These are phyloP conservation scores for Apiotrichum domesticum DNA, from an alignment of 1,284 basidiomycete genomes.

Conservation along the genomic window DNA sequence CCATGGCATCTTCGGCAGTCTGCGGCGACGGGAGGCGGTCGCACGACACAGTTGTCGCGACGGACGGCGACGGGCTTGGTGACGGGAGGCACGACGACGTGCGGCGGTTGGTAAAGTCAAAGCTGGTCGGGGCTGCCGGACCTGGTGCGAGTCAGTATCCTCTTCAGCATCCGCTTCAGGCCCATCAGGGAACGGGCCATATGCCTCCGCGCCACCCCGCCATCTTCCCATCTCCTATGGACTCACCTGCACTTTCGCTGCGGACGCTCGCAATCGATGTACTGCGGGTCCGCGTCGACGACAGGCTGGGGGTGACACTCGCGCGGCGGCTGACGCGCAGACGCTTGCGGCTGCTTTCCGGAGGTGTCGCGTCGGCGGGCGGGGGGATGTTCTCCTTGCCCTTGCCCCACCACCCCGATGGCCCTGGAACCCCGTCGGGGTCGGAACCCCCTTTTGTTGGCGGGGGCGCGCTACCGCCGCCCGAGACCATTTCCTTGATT, in stretches of 20 bases:
- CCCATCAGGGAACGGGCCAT: not conserved
- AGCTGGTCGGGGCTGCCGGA: not conserved
- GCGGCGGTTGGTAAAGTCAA: slow-evolving; percentile 5
- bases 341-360: slow-evolving; percentile 28
- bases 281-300: slow-evolving; percentile 24
- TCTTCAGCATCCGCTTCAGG: not conserved
- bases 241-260: slow-evolving; percentile 31
- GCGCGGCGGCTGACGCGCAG: slow-evolving; percentile 20
- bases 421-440: slow-evolving; percentile 13
- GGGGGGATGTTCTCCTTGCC: slow-evolving; percentile 46
- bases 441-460: slow-evolving; percentile 13
- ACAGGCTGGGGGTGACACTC: not conserved
- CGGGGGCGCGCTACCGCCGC: slow-evolving; percentile 7
- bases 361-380: slow-evolving; percentile 15
- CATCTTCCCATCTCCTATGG: not conserved
- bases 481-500: slow-evolving; percentile 5
- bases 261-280: slow-evolving; percentile 36
- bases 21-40: slow-evolving; percentile 11
- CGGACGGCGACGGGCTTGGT: slow-evolving; percentile 33
- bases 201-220: slow-evolving; percentile 8
- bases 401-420: slow-evolving; percentile 25
- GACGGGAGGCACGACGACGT: slow-evolving; percentile 25
- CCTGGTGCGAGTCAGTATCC: slow-evolving; percentile 1
- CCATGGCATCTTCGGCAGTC: slow-evolving; percentile 22
- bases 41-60: slow-evolving; percentile 24